Percentiles rank a stretch among this genome's conserved stretches.
Evolutionary conservation across 2,329 filamentous ascomycete genomes (phyloP).

Genomic region (Penicillium fuscoglaucum): DNA sequence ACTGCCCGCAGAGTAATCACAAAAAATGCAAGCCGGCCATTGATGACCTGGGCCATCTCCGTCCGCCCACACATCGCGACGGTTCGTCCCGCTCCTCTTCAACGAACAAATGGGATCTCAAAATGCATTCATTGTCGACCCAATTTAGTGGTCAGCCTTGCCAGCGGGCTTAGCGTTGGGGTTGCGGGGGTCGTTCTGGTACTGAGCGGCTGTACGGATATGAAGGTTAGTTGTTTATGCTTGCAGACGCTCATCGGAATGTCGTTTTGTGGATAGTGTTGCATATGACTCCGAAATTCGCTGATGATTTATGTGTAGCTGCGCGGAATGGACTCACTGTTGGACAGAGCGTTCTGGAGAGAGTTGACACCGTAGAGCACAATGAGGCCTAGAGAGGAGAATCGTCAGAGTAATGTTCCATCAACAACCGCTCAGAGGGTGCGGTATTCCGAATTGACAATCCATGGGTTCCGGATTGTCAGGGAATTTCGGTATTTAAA

Average conservation of each 20-base stretch:
- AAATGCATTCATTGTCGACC: constrained; percentile 17
- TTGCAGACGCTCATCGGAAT: constrained; percentile 8
- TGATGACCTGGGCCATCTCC: constrained; percentile 22
- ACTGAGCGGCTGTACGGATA: constrained; percentile 71
- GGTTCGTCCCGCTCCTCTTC: constrained; percentile 16
- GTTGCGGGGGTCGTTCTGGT: constrained; percentile 95
- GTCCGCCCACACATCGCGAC: constrained; percentile 16
- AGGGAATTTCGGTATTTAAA: background rate
- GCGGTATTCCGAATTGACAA: background rate
- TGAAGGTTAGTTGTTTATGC: constrained; percentile 24
- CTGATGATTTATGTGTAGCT: background rate
- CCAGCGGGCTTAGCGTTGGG: constrained; percentile 40
- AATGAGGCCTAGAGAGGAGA: constrained; percentile 63
- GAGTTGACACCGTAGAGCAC: constrained; percentile 92
- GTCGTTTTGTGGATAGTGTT: background rate
- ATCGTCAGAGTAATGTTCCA: constrained; percentile 27
- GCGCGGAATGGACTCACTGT: constrained; percentile 61
- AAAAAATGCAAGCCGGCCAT: constrained; percentile 25
- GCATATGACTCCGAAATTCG: background rate
- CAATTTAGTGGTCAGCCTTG: constrained; percentile 39
- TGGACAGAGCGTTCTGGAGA: constrained; percentile 72
- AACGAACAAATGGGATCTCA: constrained; percentile 19
- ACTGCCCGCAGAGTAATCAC: constrained; percentile 31
- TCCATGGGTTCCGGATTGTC: background rate
- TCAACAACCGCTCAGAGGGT: constrained; percentile 3